Percentiles rank a stretch among this genome's conserved stretches.
Evolutionary conservation across 352 stramenopile genomes (phyloP).

Genomic region (Hyaloperonospora brassicae): DNA sequence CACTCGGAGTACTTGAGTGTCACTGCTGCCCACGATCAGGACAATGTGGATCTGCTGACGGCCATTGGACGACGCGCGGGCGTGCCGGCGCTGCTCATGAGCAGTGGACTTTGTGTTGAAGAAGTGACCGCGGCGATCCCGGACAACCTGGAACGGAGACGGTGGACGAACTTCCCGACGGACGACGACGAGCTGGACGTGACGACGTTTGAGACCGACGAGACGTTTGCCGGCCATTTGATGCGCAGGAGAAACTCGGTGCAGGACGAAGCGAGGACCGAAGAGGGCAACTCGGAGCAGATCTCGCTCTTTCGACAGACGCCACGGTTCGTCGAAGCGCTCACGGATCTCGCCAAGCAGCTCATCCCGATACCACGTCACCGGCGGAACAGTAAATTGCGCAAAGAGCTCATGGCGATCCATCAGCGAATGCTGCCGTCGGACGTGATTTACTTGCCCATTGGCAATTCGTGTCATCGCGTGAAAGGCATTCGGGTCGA

Average conservation of each 20-base stretch:
- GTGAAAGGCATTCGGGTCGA: slow-evolving; percentile 65
- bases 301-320: slow-evolving; percentile 61
- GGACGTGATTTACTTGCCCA: slow-evolving; percentile 69
- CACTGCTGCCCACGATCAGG: slow-evolving; percentile 41
- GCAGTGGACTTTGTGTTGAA: slow-evolving; percentile 56
- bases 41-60: slow-evolving; percentile 53
- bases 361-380: slow-evolving; percentile 43
- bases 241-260: slow-evolving; percentile 39
- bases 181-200: slow-evolving; percentile 37
- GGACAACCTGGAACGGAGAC: slow-evolving; percentile 40
- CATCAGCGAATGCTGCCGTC: slow-evolving; percentile 49
- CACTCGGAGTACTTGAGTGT: slow-evolving; percentile 73
- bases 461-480: slow-evolving; percentile 68
- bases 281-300: slow-evolving; percentile 59
- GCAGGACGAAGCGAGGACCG: slow-evolving; percentile 47
- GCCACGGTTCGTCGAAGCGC: slow-evolving; percentile 53
- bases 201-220: slow-evolving; percentile 30
- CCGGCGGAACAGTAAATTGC: slow-evolving; percentile 42
- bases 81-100: slow-evolving; percentile 67
- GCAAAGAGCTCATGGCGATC: slow-evolving; percentile 41
- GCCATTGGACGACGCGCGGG: slow-evolving; percentile 61
- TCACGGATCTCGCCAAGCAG: slow-evolving; percentile 60
- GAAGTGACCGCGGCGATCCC: slow-evolving; percentile 47
- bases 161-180: slow-evolving; percentile 52
- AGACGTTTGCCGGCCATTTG: slow-evolving; percentile 50